Conservation (phyloP, 2,329 filamentous ascomycete genomes). For the Fusarium tanahbumbuense region DNA sequence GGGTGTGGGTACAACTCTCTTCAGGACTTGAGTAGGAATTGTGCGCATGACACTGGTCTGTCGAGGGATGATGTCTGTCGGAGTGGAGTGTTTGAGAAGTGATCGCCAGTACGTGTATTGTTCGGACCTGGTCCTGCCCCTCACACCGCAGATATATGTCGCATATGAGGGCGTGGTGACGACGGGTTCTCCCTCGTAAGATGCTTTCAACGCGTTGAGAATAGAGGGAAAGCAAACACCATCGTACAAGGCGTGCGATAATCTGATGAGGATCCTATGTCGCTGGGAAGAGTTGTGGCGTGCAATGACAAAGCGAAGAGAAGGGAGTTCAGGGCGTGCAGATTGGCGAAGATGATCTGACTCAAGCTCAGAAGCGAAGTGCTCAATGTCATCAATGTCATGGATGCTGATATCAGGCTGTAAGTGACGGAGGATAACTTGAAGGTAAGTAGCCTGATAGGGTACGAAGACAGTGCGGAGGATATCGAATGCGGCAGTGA, state of each 20-base stretch:
- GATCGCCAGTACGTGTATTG: constrained; percentile 27
- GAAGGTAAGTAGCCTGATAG: constrained; percentile 15
- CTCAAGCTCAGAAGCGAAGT: constrained; percentile 15
- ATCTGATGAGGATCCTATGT: constrained; percentile 28
- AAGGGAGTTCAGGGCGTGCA: not conserved
- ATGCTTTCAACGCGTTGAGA: constrained; percentile 9
- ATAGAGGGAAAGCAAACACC: constrained; percentile 32
- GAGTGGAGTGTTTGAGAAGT: constrained; percentile 11
- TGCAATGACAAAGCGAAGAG: constrained; percentile 20
- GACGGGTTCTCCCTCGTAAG: constrained; percentile 17
- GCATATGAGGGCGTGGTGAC: not conserved
- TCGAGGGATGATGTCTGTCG: constrained; percentile 14
- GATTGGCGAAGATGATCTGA: not conserved
- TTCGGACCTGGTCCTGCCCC: not conserved
- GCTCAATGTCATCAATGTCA: constrained; percentile 15
- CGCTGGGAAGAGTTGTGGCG: constrained; percentile 2
- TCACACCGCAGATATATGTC: constrained; percentile 6
- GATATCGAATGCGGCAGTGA: constrained; percentile 27
- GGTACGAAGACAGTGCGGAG: constrained; percentile 35
- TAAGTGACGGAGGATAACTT: constrained; percentile 26
- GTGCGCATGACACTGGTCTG: not conserved
- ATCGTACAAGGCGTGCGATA: constrained; percentile 36
- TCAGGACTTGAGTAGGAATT: constrained; percentile 9
- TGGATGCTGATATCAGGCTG: constrained; percentile 15
- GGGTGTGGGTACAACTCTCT: constrained; percentile 1